These are phyloP conservation scores for Metschnikowia dekortorum DNA, from an alignment of 805 yeast species.

Conservation along the genomic window DNA sequence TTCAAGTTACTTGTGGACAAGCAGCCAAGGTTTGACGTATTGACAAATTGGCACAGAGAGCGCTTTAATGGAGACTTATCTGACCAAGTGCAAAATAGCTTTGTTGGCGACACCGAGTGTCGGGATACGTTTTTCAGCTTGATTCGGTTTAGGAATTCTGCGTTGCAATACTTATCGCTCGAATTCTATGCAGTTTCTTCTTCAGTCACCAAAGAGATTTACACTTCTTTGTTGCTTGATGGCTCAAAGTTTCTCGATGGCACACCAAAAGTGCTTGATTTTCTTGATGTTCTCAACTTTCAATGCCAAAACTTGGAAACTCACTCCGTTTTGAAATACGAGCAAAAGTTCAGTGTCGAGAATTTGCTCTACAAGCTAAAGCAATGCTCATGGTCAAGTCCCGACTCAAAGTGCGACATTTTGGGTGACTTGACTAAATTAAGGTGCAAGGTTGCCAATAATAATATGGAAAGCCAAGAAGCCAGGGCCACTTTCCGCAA, in stretches of 20 bases:
- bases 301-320: constrained; percentile 43
- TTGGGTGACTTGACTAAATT: constrained; percentile 21
- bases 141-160: constrained; percentile 53
- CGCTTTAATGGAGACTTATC: constrained; percentile 41
- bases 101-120: constrained; percentile 30
- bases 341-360: constrained; percentile 24
- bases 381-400: neutral
- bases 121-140: constrained; percentile 58
- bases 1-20: constrained; percentile 47
- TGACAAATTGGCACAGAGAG: constrained; percentile 52
- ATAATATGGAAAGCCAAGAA: constrained; percentile 16
- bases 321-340: constrained; percentile 28
- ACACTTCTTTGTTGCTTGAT: constrained; percentile 51
- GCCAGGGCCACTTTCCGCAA: constrained; percentile 20
- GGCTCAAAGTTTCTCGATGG: constrained; percentile 49
- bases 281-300: constrained; percentile 64
- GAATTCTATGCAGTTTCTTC: constrained; percentile 62
- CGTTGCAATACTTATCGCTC: constrained; percentile 62
- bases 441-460: constrained; percentile 19
- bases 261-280: constrained; percentile 62
- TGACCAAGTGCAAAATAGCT: constrained; percentile 23
- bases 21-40: constrained; percentile 51
- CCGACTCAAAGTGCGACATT: constrained; percentile 11
- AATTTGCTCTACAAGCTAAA: constrained; percentile 22
- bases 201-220: constrained; percentile 47